A percentile compares a stretch with the other conserved stretches of the same genome.
Evolutionary conservation across 1,139 yeast species (phyloP).

Genomic region (Scheffersomyces segobiensis): DNA sequence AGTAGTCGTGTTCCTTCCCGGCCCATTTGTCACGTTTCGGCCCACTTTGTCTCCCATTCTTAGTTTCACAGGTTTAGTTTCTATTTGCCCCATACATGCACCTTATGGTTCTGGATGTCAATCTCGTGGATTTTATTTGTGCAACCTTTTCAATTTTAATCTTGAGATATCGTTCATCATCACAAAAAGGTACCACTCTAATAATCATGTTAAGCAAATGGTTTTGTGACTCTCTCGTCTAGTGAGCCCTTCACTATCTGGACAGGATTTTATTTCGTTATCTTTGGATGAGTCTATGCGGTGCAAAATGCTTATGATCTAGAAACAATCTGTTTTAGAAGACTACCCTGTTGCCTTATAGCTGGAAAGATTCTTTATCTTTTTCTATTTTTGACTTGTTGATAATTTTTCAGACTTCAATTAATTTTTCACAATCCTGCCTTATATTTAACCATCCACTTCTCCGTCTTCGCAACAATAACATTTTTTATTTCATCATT

Average conservation of each 20-base stretch:
- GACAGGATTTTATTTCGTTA: background rate
- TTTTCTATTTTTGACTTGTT: background rate
- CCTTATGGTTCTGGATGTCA: background rate
- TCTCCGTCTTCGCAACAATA: background rate
- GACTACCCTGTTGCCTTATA: background rate
- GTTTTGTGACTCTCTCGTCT: background rate
- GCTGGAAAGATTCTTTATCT: background rate
- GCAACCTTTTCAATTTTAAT: background rate
- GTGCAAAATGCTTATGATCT: background rate
- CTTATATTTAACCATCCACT: background rate
- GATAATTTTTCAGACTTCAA: background rate
- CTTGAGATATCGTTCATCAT: background rate
- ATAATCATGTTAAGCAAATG: background rate
- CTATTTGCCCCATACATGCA: background rate
- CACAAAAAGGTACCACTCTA: background rate
- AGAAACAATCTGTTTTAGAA: background rate
- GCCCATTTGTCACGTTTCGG: background rate
- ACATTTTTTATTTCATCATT: conserved; percentile 1
- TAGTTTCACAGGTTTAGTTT: background rate
- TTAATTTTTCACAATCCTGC: background rate
- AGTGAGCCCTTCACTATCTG: background rate
- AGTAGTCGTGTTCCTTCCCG: background rate
- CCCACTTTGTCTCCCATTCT: background rate
- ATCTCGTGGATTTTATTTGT: background rate
- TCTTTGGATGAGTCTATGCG: background rate